These are phyloP conservation scores for Ulmus americana DNA, from an alignment of 331 rosid genomes.

Conservation along the genomic window DNA sequence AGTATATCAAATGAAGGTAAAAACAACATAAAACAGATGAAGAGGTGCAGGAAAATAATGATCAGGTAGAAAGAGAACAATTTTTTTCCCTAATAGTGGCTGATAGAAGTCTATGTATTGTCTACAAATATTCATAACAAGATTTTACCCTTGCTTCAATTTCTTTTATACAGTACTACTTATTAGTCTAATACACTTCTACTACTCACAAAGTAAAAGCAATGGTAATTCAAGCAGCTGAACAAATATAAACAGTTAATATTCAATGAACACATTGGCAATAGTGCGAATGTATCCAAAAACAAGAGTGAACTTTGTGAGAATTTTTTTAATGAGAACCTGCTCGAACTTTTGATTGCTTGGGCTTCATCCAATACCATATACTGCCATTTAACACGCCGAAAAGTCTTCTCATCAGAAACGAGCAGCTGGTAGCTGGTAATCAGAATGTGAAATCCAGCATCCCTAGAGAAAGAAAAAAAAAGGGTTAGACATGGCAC, in stretches of 20 bases:
- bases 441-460: slow-evolving; percentile 89
- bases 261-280: slow-evolving; percentile 1
- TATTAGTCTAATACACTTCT: not conserved
- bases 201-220: not conserved
- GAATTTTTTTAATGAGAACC: slow-evolving; percentile 37
- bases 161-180: not conserved
- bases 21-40: not conserved
- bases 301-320: not conserved
- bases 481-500: not conserved
- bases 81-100: not conserved
- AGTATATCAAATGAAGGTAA: not conserved
- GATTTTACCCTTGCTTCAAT: not conserved
- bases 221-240: not conserved
- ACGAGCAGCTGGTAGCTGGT: slow-evolving; percentile 97
- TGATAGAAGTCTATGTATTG: not conserved
- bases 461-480: slow-evolving; percentile 47
- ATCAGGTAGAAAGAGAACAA: not conserved
- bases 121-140: not conserved
- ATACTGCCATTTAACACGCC: slow-evolving; percentile 97
- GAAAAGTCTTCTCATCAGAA: slow-evolving; percentile 72
- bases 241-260: not conserved
- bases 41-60: not conserved
- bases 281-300: not conserved
- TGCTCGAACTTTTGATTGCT: slow-evolving; percentile 87
- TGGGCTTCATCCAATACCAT: slow-evolving; percentile 99